Evolutionary conservation across 1,139 yeast genomes (phyloP).

Genomic region (Kluyveromyces sp.): DNA sequence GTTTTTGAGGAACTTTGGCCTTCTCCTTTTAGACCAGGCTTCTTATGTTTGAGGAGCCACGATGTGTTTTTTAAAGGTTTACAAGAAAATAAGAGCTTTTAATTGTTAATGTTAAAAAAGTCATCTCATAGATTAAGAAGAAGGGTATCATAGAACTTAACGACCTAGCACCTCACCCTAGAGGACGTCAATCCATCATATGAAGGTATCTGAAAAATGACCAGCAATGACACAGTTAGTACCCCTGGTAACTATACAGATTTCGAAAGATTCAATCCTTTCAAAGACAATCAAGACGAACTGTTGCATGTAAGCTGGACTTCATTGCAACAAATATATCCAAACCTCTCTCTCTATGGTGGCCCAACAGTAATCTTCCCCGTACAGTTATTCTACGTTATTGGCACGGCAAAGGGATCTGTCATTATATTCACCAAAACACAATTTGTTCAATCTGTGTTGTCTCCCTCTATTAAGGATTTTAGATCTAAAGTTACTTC

Average conservation of each 20-base stretch:
- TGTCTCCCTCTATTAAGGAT: conserved; percentile 17
- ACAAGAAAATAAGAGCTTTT: too few relatives aligned
- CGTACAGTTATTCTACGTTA: conserved; percentile 20
- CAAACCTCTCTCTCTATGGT: conserved; percentile 22
- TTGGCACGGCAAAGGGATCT: conserved; percentile 27
- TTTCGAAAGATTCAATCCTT: conserved; percentile 1
- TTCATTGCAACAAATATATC: conserved; percentile 19
- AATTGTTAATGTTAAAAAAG: too few relatives aligned
- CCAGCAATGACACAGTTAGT: background rate
- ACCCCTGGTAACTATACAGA: background rate
- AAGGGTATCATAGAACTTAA: too few relatives aligned
- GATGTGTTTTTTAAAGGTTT: too few relatives aligned
- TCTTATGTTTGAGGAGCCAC: too few relatives aligned
- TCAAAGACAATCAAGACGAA: conserved; percentile 1
- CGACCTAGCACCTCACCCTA: too few relatives aligned
- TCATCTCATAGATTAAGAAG: too few relatives aligned
- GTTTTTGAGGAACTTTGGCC: too few relatives aligned
- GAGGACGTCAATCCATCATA: too few relatives aligned
- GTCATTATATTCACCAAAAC: conserved; percentile 24
- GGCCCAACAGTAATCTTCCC: conserved; percentile 23
- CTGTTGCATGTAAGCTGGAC: conserved; percentile 20
- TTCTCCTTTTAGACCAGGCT: too few relatives aligned
- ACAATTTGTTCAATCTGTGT: conserved; percentile 20
- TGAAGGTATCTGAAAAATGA: background rate
- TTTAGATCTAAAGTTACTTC: conserved; percentile 34